phyloP scores from a whole-genome alignment of 257 asterid species.

The Solanum paucissectum region DNA sequence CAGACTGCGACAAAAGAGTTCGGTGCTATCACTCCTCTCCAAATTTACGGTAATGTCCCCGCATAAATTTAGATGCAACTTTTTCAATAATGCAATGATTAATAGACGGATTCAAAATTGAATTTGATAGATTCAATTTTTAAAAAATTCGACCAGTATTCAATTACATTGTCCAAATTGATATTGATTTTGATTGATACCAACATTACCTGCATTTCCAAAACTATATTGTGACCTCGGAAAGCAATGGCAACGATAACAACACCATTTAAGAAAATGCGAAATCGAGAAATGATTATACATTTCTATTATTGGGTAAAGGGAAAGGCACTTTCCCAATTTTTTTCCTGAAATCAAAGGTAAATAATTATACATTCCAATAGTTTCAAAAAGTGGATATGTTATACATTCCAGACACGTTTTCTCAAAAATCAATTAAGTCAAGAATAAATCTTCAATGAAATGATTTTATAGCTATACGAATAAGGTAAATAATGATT shows the following conservation, averaged over 20 bases:
- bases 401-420: too few species aligned
- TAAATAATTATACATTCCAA: not conserved
- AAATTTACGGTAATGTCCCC: conserved; percentile 67
- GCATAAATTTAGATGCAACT: not conserved
- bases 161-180: not conserved
- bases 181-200: not conserved
- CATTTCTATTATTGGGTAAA: not conserved
- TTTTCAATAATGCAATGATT: not conserved
- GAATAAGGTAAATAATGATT: not conserved
- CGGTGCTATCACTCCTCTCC: conserved; percentile 50
- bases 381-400: not conserved
- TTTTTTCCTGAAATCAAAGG: too few species aligned
- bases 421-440: not conserved
- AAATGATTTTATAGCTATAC: not conserved
- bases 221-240: conserved; percentile 65
- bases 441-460: too few species aligned
- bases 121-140: too few species aligned
- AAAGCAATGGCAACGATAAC: conserved; percentile 40
- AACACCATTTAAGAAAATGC: conserved; percentile 30
- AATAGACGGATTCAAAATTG: too few species aligned
- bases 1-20: conserved; percentile 26
- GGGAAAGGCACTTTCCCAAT: conserved; percentile 3
- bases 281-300: not conserved
- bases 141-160: too few species aligned
- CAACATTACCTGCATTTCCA: conserved; percentile 51